Evolutionary conservation across 2,329 filamentous ascomycete genomes (phyloP).

Genomic region (Talaromyces sp.): DNA sequence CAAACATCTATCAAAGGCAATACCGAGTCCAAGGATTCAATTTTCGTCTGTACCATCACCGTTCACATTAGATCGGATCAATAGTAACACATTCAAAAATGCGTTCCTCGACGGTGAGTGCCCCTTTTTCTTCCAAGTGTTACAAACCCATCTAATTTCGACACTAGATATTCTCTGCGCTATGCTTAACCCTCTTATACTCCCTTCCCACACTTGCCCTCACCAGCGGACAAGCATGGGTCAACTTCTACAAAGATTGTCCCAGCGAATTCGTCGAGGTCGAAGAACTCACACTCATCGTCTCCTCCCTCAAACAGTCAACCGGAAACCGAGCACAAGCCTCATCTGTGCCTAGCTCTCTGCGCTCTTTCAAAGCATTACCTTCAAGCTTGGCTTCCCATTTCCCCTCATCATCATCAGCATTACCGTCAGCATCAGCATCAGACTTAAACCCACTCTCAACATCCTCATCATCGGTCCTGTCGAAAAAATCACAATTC

Average conservation of each 20-base stretch:
- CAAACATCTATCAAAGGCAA: neutral
- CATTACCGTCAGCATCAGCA: neutral
- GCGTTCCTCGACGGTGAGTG: slow-evolving; percentile 8
- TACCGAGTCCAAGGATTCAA: neutral
- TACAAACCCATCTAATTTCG: neutral
- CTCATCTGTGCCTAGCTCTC: neutral
- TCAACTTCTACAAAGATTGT: slow-evolving; percentile 16
- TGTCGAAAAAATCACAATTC: slow-evolving; percentile 12
- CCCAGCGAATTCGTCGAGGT: slow-evolving; percentile 7
- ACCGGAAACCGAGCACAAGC: neutral
- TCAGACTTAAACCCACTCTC: neutral
- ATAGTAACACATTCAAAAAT: neutral
- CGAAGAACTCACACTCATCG: neutral
- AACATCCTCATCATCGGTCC: neutral
- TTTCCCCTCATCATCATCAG: neutral
- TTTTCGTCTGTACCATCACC: neutral
- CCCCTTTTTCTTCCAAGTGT: neutral
- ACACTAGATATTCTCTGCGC: slow-evolving; percentile 8
- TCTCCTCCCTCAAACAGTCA: neutral
- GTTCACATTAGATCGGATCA: neutral
- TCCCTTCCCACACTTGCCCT: slow-evolving; percentile 12
- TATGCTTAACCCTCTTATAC: neutral
- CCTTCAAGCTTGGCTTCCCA: neutral
- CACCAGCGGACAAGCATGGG: slow-evolving; percentile 13
- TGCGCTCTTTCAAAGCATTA: neutral